These are phyloP conservation scores for Lasiodiplodia hormozganensis DNA, from an alignment of 2,329 filamentous ascomycete genomes.

Conservation along the genomic window DNA sequence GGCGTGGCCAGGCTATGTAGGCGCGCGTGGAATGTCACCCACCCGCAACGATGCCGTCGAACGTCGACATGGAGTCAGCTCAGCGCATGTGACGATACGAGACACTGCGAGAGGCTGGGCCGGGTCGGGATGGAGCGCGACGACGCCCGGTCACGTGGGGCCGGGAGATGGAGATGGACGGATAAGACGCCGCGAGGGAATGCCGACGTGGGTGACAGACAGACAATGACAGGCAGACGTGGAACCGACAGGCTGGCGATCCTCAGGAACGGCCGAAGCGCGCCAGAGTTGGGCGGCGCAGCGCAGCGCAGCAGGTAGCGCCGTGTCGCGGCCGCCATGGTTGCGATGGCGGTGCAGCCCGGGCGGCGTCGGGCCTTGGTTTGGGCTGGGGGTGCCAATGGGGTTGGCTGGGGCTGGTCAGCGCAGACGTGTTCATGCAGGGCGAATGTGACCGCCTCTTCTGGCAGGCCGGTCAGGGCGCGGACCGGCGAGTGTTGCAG, in stretches of 20 bases:
- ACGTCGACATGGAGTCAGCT: slow-evolving; percentile 71
- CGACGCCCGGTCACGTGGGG: slow-evolving; percentile 20
- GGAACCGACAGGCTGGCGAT: slow-evolving; percentile 13
- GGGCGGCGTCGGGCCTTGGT: not conserved
- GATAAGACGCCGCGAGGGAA: slow-evolving; percentile 6
- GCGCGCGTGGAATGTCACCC: slow-evolving; percentile 31
- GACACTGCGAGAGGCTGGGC: not conserved
- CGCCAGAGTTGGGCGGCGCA: not conserved
- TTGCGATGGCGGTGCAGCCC: not conserved
- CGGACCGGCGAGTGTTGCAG: slow-evolving; percentile 6
- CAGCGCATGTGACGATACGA: slow-evolving; percentile 26
- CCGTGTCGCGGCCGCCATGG: not conserved
- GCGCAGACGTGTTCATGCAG: slow-evolving; percentile 27
- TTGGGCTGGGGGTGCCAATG: not conserved
- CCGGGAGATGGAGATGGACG: not conserved
- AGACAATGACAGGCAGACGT: not conserved
- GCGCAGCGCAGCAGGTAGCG: not conserved
- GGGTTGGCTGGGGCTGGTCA: not conserved
- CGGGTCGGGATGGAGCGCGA: slow-evolving; percentile 2
- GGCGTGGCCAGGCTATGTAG: slow-evolving; percentile 1
- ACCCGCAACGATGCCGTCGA: slow-evolving; percentile 69
- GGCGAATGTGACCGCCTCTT: slow-evolving; percentile 26
- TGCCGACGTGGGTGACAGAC: not conserved
- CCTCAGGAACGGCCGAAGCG: slow-evolving; percentile 15
- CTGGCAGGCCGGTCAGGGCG: slow-evolving; percentile 7